phyloP scores from a whole-genome alignment of 805 yeast genomes.

The Pichia paraexigua region DNA sequence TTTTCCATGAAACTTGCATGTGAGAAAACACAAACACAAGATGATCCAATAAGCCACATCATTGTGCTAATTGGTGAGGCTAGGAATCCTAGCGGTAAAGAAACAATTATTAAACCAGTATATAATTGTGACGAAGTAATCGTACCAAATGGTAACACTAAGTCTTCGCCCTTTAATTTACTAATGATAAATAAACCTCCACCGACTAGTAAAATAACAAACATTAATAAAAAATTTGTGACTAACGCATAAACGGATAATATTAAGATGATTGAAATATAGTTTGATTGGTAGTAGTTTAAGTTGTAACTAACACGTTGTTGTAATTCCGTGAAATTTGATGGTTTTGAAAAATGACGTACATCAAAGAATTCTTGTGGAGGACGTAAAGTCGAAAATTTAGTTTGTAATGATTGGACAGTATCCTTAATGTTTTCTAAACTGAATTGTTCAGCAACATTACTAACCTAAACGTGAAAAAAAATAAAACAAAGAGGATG shows the following conservation, averaged over 20 bases:
- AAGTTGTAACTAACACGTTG: conserved; percentile 81
- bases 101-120: conserved; percentile 71
- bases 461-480: conserved; percentile 14
- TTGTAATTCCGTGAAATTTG: conserved; percentile 81
- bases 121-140: conserved; percentile 79
- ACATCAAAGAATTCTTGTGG: conserved; percentile 92
- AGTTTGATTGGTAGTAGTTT: conserved; percentile 82
- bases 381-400: conserved; percentile 69
- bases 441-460: conserved; percentile 39
- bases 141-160: conserved; percentile 66
- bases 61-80: conserved; percentile 61
- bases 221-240: conserved; percentile 76
- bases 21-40: conserved; percentile 74
- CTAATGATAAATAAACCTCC: conserved; percentile 75
- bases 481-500: background rate
- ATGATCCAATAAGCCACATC: conserved; percentile 95
- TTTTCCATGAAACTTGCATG: conserved; percentile 95
- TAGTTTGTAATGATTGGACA: conserved; percentile 45
- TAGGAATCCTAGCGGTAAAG: conserved; percentile 37
- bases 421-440: conserved; percentile 39
- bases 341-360: conserved; percentile 85
- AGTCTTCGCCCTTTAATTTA: conserved; percentile 73
- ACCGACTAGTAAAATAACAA: conserved; percentile 67
- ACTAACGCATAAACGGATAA: conserved; percentile 79
- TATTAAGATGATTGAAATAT: conserved; percentile 60